Evolutionary conservation across 495 filamentous ascomycete genomes (phyloP), one percentile per base, ranked within the genome.

Genomic region (Xylaria flabelliformis): DNA sequence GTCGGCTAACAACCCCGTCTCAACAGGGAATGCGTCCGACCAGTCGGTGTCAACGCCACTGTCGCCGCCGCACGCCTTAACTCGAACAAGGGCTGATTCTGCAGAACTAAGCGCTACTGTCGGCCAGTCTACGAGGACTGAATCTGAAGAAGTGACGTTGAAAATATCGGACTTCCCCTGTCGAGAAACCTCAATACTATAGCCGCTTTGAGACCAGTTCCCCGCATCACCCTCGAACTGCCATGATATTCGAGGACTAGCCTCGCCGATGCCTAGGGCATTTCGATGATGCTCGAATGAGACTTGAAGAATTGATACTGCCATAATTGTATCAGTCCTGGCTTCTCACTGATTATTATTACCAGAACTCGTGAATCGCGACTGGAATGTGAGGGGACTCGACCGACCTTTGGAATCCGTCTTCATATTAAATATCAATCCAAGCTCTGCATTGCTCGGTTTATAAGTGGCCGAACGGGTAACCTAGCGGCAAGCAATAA

Each of bases 101-200:
- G 84, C 74, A 17, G 85, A 85, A 4, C 74, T 56, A 9, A 88
- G 75, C 3, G 82, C 79, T 1, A 78, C 72, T 0, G 81, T 81
- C 17, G 85, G 86, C 86, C 86, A 88, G n/a, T 84, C 85, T 0
- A 88, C 82, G 1, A 87, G 82, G 15, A 85, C 75, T 0, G 86
- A 88, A 1, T 81, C 73, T 1, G 74, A 67, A 2, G 79, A 78
- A 46, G 76, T 75, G 56, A 73, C 69, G 13, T 78, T 68, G 39
- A 75, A 80, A 50, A 78, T 41, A 32, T 76, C 74, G 34, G 68
- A 46, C 6, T 73, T 55, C 1, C 48, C 66, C 15, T 74, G 39
- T 17, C 71, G 70, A 1, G 74, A 72, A 15, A 80, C 46, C 39
- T 76, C 77, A 36, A 80, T 56, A 32, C 66, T 74, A n/a, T 80